phyloP scores from a whole-genome alignment of 495 filamentous ascomycete genomes.

The Astrocystis sublimbata region DNA sequence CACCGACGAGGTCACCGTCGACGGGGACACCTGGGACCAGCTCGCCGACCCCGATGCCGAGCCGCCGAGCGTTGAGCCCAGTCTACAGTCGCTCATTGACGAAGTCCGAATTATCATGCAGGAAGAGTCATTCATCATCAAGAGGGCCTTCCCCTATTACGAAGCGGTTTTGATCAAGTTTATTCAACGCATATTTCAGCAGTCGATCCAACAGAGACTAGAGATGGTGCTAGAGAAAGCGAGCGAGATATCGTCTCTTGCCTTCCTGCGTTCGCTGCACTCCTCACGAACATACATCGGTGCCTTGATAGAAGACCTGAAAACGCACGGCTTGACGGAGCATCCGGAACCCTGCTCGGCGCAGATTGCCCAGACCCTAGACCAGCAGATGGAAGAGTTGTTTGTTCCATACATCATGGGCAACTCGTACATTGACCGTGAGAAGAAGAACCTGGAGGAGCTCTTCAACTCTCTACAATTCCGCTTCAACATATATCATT shows the following conservation, averaged over 20 bases:
- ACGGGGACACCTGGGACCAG: slow-evolving; percentile 84
- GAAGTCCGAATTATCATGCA: slow-evolving; percentile 96
- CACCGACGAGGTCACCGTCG: slow-evolving; percentile 81
- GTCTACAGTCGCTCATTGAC: slow-evolving; percentile 85
- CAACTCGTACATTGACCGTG: slow-evolving; percentile 92
- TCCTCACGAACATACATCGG: slow-evolving; percentile 84
- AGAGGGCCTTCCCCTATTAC: slow-evolving; percentile 91
- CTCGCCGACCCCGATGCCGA: slow-evolving; percentile 93
- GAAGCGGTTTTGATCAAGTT: slow-evolving; percentile 92
- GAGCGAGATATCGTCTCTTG: slow-evolving; percentile 82
- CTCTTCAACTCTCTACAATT: slow-evolving; percentile 90
- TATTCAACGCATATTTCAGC: slow-evolving; percentile 93
- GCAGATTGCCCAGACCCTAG: slow-evolving; percentile 79
- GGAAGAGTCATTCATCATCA: slow-evolving; percentile 94
- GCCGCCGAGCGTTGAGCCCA: slow-evolving; percentile 86
- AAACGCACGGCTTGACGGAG: slow-evolving; percentile 91
- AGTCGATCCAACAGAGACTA: slow-evolving; percentile 92
- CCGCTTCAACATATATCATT: slow-evolving; percentile 93
- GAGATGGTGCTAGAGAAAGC: slow-evolving; percentile 97
- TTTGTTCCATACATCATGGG: slow-evolving; percentile 95
- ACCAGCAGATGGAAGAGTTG: slow-evolving; percentile 94
- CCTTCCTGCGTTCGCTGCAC: slow-evolving; percentile 89
- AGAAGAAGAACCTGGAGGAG: slow-evolving; percentile 86
- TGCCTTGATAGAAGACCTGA: slow-evolving; percentile 85
- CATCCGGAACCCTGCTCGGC: slow-evolving; percentile 89